Evolutionary conservation across 2,329 filamentous ascomycete genomes (phyloP).

Genomic region (Hypoxylon sp.): DNA sequence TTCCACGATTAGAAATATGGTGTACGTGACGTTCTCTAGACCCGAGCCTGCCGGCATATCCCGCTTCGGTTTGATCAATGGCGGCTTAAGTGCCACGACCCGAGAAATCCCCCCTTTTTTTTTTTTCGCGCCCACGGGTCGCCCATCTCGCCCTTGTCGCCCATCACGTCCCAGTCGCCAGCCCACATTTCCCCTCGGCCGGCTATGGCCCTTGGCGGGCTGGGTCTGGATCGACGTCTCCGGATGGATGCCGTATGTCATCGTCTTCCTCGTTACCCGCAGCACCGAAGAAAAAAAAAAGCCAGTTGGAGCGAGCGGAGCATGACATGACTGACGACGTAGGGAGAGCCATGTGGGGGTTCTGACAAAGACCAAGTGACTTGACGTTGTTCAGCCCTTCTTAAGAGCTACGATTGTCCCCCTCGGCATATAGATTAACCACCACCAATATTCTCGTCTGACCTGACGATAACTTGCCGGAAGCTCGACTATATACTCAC

Average conservation of each 20-base stretch:
- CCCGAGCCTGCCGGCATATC: slow-evolving; percentile 43
- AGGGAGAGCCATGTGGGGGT: slow-evolving; percentile 9
- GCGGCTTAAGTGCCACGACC: slow-evolving; percentile 41
- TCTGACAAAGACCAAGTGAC: slow-evolving; percentile 22
- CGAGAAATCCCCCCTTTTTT: slow-evolving; percentile 49
- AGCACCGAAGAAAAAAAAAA: slow-evolving; percentile 25
- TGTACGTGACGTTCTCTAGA: slow-evolving; percentile 38
- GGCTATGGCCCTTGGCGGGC: slow-evolving; percentile 17
- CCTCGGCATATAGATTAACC: slow-evolving; percentile 34
- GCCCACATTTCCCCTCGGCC: slow-evolving; percentile 38
- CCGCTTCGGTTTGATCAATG: slow-evolving; percentile 40
- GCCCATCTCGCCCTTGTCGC: too few relatives aligned
- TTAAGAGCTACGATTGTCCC: slow-evolving; percentile 31
- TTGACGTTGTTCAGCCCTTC: slow-evolving; percentile 1
- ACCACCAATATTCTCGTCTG: slow-evolving; percentile 23
- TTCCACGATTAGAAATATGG: slow-evolving; percentile 27
- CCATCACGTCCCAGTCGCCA: slow-evolving; percentile 21
- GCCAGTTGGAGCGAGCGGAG: slow-evolving; percentile 15
- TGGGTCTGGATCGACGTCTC: slow-evolving; percentile 26
- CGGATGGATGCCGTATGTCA: slow-evolving; percentile 33
- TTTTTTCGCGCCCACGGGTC: slow-evolving; percentile 41
- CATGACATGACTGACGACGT: background rate
- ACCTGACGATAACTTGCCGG: slow-evolving; percentile 30
- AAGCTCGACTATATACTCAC: slow-evolving; percentile 19
- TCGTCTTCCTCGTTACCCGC: slow-evolving; percentile 31